Conservation (phyloP, 2,329 filamentous ascomycete species). For the Grosmannia huntii region DNA sequence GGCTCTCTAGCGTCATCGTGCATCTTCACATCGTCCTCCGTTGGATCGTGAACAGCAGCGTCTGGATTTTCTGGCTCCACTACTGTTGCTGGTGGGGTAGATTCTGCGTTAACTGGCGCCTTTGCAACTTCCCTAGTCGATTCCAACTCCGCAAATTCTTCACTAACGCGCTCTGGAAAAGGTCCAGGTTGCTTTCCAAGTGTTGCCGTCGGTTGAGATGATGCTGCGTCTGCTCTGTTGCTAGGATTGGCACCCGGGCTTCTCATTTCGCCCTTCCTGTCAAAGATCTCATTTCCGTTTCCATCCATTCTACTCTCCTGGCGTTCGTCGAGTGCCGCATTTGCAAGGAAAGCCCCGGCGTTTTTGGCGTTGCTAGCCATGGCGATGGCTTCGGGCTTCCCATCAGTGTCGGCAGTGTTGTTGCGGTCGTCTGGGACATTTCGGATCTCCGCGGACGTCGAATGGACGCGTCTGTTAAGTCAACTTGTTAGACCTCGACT, state of each 20-base stretch:
- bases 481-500: background rate
- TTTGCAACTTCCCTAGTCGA: background rate
- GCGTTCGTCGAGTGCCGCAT: background rate
- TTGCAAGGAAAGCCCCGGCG: slow-evolving; percentile 3
- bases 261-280: background rate
- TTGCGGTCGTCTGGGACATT: background rate
- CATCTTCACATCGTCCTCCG: background rate
- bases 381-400: background rate
- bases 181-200: background rate
- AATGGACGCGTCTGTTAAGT: background rate
- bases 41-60: background rate
- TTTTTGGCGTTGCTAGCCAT: slow-evolving; percentile 2
- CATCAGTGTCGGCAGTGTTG: background rate
- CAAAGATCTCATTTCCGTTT: background rate
- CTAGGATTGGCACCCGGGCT: too few relatives aligned
- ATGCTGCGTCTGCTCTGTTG: background rate
- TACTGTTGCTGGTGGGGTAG: background rate
- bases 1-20: background rate
- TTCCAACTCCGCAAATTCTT: background rate
- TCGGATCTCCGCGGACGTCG: background rate
- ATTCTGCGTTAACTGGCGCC: background rate
- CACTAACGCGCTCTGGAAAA: background rate
- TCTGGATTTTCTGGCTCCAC: background rate
- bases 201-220: background rate
- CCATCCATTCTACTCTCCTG: too few relatives aligned